Base-by-base conservation (phyloP, 179 eudicot species). In the Drosera spatulata region DNA sequence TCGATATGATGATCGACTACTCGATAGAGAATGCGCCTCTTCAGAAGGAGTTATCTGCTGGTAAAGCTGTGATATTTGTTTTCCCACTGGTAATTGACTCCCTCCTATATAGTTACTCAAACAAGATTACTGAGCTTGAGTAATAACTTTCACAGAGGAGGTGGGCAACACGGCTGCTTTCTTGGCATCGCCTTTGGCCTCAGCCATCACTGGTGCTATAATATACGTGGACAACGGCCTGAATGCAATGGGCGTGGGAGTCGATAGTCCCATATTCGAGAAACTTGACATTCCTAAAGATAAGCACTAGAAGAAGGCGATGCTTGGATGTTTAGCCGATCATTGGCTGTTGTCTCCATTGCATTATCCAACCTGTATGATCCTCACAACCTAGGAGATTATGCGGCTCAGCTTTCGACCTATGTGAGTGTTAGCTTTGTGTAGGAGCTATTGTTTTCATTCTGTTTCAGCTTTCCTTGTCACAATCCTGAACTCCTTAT, bases 81-180 rank as follows among this genome's bases (percentile, higher is more conserved):
- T 22, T 1, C 33, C 33, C 33, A 22, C 33, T 22, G 33, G 33
- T 22, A 22, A 22, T 22, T 22, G 33, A 22, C 33, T 22, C 33
- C 1, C 33, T 22, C 33, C 33, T 22, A 22, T 22, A 22, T 22
- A 22, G 33, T 22, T 22, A 22, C 50, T 50, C n/a, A 11, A 50
- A n/a, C n/a, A 7, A 10, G 53, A 11, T 50, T 11, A 11, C 53
- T 50, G 5, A 50, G 53, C 53, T 7, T 7, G 53, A 11, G 53
- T 5, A 50, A 1, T 50, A 7, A 5, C 49, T 44, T 52, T 51
- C 68, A 73, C 96, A 91, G 98, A 91, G 55, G 98, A 91, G 71
- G 96, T 91, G 38, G 98, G 98, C 39, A 88, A 88, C 63, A 67
- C 95, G 2, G 98, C 98, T 58, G 98, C 98, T 44, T 91, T 91